These are phyloP conservation scores for Cymodocea nodosa DNA, from an alignment of 116 monocot species.

Conservation along the genomic window DNA sequence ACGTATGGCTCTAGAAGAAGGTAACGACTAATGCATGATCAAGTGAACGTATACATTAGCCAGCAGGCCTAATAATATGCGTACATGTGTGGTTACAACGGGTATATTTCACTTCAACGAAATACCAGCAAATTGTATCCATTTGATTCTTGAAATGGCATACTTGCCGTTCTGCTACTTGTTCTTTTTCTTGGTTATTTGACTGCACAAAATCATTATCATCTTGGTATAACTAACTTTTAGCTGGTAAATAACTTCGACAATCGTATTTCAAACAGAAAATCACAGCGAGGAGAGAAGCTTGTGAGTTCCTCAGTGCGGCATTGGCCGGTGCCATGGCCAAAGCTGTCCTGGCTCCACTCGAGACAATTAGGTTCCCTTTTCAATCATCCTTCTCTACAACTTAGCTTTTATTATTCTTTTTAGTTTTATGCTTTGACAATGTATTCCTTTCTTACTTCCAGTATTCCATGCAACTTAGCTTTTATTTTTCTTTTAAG, in stretches of 20 bases:
- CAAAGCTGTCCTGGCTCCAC: constrained; percentile 89
- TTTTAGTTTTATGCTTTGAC: not conserved
- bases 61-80: too few relatives aligned
- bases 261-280: constrained; percentile 27
- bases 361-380: constrained; percentile 78
- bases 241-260: not conserved
- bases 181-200: not conserved
- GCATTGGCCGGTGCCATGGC: constrained; percentile 92
- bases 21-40: too few relatives aligned
- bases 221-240: not conserved
- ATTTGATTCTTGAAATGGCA: too few relatives aligned
- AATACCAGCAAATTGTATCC: too few relatives aligned
- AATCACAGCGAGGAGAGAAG: constrained; percentile 54
- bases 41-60: too few relatives aligned
- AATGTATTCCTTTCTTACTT: too few relatives aligned
- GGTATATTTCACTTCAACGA: too few relatives aligned
- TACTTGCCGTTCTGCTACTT: too few relatives aligned
- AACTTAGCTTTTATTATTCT: not conserved
- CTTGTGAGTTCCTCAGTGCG: constrained; percentile 74
- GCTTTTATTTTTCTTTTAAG: too few relatives aligned
- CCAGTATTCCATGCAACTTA: too few relatives aligned
- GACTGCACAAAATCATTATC: not conserved
- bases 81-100: too few relatives aligned
- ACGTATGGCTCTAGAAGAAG: too few relatives aligned
- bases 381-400: not conserved